A percentile compares a stretch with the other conserved stretches of the same genome.
Conservation (phyloP, 139 green algal species). For the Ettlia oleoabundans region DNA sequence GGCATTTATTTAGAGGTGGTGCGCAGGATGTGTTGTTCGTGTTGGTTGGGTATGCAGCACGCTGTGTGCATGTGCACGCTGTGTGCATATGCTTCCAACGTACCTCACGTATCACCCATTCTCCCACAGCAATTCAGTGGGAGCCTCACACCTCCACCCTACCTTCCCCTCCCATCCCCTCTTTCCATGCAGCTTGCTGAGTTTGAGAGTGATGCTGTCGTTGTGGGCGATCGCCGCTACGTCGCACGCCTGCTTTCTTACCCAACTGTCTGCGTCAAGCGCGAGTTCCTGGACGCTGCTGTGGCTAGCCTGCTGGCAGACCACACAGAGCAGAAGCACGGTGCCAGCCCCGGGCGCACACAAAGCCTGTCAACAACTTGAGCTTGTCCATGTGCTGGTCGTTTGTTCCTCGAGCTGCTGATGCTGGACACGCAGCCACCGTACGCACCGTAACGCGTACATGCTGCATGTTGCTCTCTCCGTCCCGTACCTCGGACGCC, state of each 20-base stretch:
- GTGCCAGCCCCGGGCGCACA: background rate
- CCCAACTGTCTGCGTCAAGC: constrained; percentile 52
- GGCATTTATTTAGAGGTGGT: background rate
- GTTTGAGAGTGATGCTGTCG: constrained; percentile 61
- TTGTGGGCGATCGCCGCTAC: constrained; percentile 36
- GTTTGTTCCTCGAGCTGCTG: too few relatives aligned
- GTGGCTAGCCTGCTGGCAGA: background rate
- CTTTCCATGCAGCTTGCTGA: constrained; percentile 38
- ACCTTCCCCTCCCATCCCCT: background rate
- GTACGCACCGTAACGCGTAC: too few relatives aligned
- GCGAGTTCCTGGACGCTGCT: constrained; percentile 43
- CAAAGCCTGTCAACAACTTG: background rate
- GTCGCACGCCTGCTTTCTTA: constrained; percentile 56
- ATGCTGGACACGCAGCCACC: too few relatives aligned
- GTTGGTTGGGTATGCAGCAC: too few relatives aligned
- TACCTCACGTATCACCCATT: too few relatives aligned
- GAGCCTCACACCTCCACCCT: background rate
- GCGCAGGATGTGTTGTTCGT: background rate
- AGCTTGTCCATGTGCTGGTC: background rate
- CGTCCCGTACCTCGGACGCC: too few relatives aligned
- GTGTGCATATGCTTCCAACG: too few relatives aligned
- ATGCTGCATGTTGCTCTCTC: too few relatives aligned
- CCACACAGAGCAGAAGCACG: background rate
- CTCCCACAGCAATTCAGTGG: too few relatives aligned
- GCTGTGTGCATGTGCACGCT: too few relatives aligned